Evolutionary conservation across 164 flowering plant species (phyloP).

Genomic region (Chloranthus sessilifolius): DNA sequence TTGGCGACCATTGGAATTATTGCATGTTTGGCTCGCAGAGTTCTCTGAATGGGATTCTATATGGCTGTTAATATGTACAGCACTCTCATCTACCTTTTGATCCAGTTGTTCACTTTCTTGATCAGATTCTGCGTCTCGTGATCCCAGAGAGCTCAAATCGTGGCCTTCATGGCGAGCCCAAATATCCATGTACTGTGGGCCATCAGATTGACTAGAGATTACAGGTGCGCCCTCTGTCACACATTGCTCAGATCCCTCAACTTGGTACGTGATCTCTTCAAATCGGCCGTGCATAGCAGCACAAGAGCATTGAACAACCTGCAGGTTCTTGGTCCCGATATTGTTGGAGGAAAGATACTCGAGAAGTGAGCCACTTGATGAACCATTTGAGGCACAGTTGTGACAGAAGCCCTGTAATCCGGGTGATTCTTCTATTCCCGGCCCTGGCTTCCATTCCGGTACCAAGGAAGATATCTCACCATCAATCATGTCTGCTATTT

Average conservation of each 20-base stretch:
- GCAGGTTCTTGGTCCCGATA: slow-evolving; percentile 26
- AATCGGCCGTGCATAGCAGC: slow-evolving; percentile 78
- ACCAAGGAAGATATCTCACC: slow-evolving; percentile 68
- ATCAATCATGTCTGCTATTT: slow-evolving; percentile 89
- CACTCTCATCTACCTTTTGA: slow-evolving; percentile 21
- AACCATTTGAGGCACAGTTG: slow-evolving; percentile 42
- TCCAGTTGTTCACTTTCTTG: slow-evolving; percentile 18
- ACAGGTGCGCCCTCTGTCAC: slow-evolving; percentile 30
- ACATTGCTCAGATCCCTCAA: slow-evolving; percentile 43
- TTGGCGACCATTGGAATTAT: background rate
- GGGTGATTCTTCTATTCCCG: slow-evolving; percentile 30
- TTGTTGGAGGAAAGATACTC: slow-evolving; percentile 34
- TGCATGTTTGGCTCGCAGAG: slow-evolving; percentile 8
- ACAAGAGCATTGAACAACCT: slow-evolving; percentile 37
- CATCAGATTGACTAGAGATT: slow-evolving; percentile 25
- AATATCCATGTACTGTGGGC: slow-evolving; percentile 21
- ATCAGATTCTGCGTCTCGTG: slow-evolving; percentile 37
- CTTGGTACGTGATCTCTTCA: slow-evolving; percentile 64
- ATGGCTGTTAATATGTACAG: slow-evolving; percentile 15
- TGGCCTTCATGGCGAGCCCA: slow-evolving; percentile 45
- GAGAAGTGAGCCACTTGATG: slow-evolving; percentile 39
- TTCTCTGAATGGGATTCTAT: slow-evolving; percentile 17
- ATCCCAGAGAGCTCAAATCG: slow-evolving; percentile 42
- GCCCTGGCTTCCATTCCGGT: slow-evolving; percentile 64
- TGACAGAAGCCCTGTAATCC: slow-evolving; percentile 28